A percentile compares a stretch with the other conserved stretches of the same genome.
These are phyloP conservation scores for Tilletiaria anomala DNA, from an alignment of 1,284 basidiomycete species.

Conservation along the genomic window DNA sequence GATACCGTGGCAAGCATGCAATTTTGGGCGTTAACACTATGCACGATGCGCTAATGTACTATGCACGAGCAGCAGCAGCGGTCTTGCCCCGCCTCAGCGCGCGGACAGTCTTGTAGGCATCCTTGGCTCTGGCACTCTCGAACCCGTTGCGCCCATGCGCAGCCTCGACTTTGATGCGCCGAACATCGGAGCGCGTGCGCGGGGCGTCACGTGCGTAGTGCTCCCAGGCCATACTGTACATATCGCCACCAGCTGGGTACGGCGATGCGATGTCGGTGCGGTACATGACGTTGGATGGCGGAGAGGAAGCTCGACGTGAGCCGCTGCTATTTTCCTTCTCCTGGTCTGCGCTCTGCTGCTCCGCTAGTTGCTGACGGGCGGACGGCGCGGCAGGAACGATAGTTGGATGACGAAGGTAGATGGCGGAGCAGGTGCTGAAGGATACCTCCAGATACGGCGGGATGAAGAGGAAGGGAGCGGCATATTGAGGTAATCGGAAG, in stretches of 20 bases:
- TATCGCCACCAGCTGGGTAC: conserved; percentile 29
- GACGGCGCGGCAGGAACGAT: conserved; percentile 51
- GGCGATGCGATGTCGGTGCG: conserved; percentile 33
- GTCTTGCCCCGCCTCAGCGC: no score
- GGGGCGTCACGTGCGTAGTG: conserved; percentile 33
- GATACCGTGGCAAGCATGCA: no score
- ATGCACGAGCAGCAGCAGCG: no score
- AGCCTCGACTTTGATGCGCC: no score
- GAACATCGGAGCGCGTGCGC: conserved; percentile 25
- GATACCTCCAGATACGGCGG: conserved; percentile 87
- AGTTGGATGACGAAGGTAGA: conserved; percentile 91
- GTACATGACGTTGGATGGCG: conserved; percentile 5
- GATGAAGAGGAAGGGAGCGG: conserved; percentile 82
- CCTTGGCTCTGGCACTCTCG: no score
- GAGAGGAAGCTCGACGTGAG: no score
- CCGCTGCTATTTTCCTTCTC: not conserved
- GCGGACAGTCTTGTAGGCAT: no score
- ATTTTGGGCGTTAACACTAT: no score
- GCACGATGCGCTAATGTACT: no score
- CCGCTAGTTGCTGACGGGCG: not conserved
- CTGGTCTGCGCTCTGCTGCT: conserved; percentile 1
- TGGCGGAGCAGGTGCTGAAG: conserved; percentile 76
- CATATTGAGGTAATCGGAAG: conserved; percentile 74
- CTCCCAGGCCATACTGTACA: conserved; percentile 37
- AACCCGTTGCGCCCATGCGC: no score